phyloP scores from a whole-genome alignment of 768 basidiomycete species.

The Leccinum rimulosum region DNA sequence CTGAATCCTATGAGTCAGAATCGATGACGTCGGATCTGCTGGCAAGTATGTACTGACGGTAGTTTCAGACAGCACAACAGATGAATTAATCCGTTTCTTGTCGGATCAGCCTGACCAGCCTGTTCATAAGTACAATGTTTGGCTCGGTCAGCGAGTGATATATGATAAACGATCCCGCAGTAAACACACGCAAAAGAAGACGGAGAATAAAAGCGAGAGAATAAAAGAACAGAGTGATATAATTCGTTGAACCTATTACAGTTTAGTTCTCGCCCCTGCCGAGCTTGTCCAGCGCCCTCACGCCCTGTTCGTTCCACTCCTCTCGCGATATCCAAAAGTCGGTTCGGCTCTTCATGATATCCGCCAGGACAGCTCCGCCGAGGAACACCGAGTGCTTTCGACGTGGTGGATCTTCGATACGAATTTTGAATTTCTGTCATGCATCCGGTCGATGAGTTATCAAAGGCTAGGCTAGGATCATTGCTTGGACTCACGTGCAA shows the following conservation, averaged over 20 bases:
- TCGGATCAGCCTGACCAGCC: not conserved
- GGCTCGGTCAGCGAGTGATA: not conserved
- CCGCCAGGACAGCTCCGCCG: conserved; percentile 96
- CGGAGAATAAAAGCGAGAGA: not conserved
- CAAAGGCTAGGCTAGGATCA: not conserved
- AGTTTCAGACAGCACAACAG: too few relatives aligned
- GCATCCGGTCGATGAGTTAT: not conserved
- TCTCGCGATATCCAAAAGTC: conserved; percentile 96
- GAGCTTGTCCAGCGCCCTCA: conserved; percentile 80
- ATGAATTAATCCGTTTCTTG: not conserved
- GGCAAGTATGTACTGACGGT: too few relatives aligned
- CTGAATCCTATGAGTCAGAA: too few relatives aligned
- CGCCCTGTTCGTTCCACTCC: conserved; percentile 94
- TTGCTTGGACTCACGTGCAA: conserved; percentile 65
- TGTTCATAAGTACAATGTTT: not conserved
- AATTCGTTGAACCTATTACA: not conserved
- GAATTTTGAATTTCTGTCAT: conserved; percentile 91
- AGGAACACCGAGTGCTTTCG: conserved; percentile 99
- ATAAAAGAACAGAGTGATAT: not conserved
- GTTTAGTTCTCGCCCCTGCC: conserved; percentile 56
- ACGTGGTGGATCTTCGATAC: conserved; percentile 96
- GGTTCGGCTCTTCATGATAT: conserved; percentile 94
- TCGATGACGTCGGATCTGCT: too few relatives aligned
- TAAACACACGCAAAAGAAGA: not conserved
- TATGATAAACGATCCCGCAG: not conserved